phyloP scores from a whole-genome alignment of 2,329 filamentous ascomycete species.

The Colletotrichum spinosum region DNA sequence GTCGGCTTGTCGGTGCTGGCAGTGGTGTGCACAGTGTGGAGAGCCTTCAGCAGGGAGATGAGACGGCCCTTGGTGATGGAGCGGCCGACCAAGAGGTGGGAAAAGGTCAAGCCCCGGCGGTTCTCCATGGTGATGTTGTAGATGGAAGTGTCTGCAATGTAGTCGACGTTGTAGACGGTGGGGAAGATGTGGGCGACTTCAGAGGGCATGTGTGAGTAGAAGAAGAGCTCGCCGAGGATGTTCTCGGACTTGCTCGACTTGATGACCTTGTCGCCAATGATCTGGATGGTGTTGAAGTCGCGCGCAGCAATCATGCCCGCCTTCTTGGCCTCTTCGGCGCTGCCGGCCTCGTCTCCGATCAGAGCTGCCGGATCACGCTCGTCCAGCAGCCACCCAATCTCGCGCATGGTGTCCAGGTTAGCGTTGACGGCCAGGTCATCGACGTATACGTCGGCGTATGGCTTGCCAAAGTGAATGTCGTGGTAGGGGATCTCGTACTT shows the following conservation, averaged over 20 bases:
- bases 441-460: conserved; percentile 46
- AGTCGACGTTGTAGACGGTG: conserved; percentile 42
- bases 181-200: conserved; percentile 41
- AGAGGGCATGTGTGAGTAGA: conserved; percentile 46
- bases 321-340: conserved; percentile 39
- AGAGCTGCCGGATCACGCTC: conserved; percentile 38
- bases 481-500: conserved; percentile 45
- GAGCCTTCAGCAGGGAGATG: conserved; percentile 40
- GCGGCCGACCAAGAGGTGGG: conserved; percentile 45
- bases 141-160: conserved; percentile 41
- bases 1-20: conserved; percentile 36
- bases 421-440: conserved; percentile 44
- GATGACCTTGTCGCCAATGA: conserved; percentile 45
- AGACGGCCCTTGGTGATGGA: conserved; percentile 46
- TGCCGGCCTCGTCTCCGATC: conserved; percentile 31
- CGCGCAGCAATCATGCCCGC: conserved; percentile 44
- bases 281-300: conserved; percentile 47
- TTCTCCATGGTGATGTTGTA: conserved; percentile 46
- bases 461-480: conserved; percentile 46
- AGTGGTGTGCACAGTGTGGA: conserved; percentile 42
- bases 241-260: conserved; percentile 47
- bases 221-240: conserved; percentile 47
- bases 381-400: conserved; percentile 46
- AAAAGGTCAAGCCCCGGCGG: conserved; percentile 43
- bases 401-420: conserved; percentile 44